A percentile compares a stretch with the other conserved stretches of the same genome.
These are phyloP conservation scores for Epichloe glyceriae DNA, from an alignment of 2,329 filamentous ascomycete species.

Conservation along the genomic window DNA sequence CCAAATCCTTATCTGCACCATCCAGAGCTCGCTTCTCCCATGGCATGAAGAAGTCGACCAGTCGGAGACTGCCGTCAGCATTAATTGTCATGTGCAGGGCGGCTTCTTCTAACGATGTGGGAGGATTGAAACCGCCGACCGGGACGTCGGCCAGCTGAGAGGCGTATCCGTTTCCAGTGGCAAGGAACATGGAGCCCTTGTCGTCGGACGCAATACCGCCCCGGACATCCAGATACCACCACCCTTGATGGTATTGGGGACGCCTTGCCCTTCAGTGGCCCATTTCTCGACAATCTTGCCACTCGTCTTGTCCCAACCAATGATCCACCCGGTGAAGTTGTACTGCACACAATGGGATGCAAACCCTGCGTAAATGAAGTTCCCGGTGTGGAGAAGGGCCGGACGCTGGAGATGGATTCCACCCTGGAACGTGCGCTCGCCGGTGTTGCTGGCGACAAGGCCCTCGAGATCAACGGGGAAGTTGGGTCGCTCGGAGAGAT, in stretches of 20 bases:
- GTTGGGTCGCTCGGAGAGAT: slow-evolving; percentile 23
- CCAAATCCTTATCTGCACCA: slow-evolving; percentile 37
- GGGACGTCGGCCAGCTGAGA: slow-evolving; percentile 25
- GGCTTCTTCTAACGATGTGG: slow-evolving; percentile 30
- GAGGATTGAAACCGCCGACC: slow-evolving; percentile 24
- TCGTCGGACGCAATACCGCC: slow-evolving; percentile 27
- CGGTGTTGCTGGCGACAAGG: slow-evolving; percentile 30
- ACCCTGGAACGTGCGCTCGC: slow-evolving; percentile 34
- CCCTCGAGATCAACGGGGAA: slow-evolving; percentile 38
- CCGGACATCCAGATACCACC: slow-evolving; percentile 32
- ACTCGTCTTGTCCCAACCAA: slow-evolving; percentile 32
- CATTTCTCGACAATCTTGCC: slow-evolving; percentile 25
- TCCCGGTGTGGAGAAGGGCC: slow-evolving; percentile 30
- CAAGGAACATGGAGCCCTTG: slow-evolving; percentile 25
- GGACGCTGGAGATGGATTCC: slow-evolving; percentile 40
- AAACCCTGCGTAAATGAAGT: slow-evolving; percentile 38
- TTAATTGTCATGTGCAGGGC: slow-evolving; percentile 31
- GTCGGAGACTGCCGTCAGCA: slow-evolving; percentile 26
- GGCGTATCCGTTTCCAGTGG: slow-evolving; percentile 28
- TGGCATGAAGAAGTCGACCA: slow-evolving; percentile 42
- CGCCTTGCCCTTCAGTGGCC: slow-evolving; percentile 28
- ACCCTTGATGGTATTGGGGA: slow-evolving; percentile 23
- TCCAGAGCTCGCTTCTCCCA: slow-evolving; percentile 37
- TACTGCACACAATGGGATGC: slow-evolving; percentile 43
- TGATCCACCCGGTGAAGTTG: slow-evolving; percentile 41